phyloP scores from a whole-genome alignment of 2,329 filamentous ascomycete species.

The Xylariomycetidae sp. region DNA sequence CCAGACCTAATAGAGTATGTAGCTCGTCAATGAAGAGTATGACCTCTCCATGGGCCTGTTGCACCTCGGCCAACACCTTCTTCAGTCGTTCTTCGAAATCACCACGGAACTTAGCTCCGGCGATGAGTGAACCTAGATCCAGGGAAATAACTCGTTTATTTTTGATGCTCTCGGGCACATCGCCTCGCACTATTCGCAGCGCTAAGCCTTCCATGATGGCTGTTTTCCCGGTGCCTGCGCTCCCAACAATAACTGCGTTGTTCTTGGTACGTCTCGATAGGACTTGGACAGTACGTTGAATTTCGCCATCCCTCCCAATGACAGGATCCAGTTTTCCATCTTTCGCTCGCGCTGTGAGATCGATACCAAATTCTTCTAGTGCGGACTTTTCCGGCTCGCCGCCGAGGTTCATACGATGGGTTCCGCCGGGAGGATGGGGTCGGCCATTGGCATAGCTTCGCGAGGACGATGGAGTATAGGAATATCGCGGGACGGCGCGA shows the following conservation, averaged over 20 bases:
- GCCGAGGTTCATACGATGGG: conserved; percentile 87
- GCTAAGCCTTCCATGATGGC: conserved; percentile 88
- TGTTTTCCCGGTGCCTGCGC: conserved; percentile 89
- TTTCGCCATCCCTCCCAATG: conserved; percentile 87
- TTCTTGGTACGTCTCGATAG: conserved; percentile 92
- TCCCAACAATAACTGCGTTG: conserved; percentile 90
- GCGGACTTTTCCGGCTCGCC: conserved; percentile 74
- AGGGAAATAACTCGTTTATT: conserved; percentile 85
- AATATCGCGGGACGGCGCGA: conserved; percentile 11
- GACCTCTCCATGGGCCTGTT: conserved; percentile 81
- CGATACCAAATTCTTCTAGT: conserved; percentile 84
- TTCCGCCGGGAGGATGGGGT: conserved; percentile 85
- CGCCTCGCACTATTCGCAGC: conserved; percentile 82
- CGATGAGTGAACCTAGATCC: conserved; percentile 88
- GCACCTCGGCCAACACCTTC: conserved; percentile 83
- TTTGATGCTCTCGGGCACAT: conserved; percentile 94
- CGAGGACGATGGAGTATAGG: conserved; percentile 13
- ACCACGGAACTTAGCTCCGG: conserved; percentile 90
- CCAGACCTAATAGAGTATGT: conserved; percentile 84
- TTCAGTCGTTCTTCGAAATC: conserved; percentile 96
- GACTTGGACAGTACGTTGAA: conserved; percentile 91
- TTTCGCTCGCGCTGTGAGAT: conserved; percentile 79
- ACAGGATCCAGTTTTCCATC: conserved; percentile 93
- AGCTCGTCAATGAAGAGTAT: conserved; percentile 96
- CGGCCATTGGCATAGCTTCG: conserved; percentile 65